Base-by-base conservation (phyloP, 352 stramenopile genomes). In the Hyaloperonospora brassicae region DNA sequence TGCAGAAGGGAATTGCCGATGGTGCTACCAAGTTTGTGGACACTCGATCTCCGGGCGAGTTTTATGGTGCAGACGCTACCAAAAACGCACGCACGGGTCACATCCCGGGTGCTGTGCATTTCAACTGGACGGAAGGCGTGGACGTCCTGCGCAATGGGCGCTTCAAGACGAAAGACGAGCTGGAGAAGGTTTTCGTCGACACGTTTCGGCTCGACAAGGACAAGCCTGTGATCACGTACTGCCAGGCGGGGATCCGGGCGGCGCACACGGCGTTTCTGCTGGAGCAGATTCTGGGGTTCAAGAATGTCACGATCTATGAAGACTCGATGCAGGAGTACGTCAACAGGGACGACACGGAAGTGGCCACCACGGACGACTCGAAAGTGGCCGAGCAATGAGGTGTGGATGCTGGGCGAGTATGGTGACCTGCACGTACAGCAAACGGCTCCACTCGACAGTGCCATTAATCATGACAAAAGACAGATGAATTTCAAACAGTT, bases 271-370 rank as follows among this genome's bases (percentile, higher is more conserved):
- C 78, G 27, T 91, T 89, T 60, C 72, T 81, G 24, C 59, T 91
- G 25, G 62, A 87, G 52, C 76, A 87, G 43, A 61, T 92, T 30
- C 55, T 62, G 47, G 62, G 62, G 0, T 70, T 70, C 22, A 62
- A 70, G 51, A 31, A 66, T 41, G 62, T 70, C 17, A 62, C 57
- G 46, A 59, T 66, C 21, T 89, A 88, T 57, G 79, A 88, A 57
- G 62, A 83, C 64, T 89, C 79, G 42, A 92, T 92, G 81, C 52
- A 75, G 8, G 63, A 91, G 62, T 91, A 91, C 52, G 59, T 91
- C 9, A 91, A 91, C 63, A 67, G 70, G 50, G 65, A 77, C 31
- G 75, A 86, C 52, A 84, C 75, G 1, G 61, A 62, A 23, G 71
- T 89, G n/a, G 69, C 74, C 24, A 43, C 17, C 17, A 17, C 17